Conservation (phyloP, 768 basidiomycete genomes). For the Dendrothele bispora region DNA sequence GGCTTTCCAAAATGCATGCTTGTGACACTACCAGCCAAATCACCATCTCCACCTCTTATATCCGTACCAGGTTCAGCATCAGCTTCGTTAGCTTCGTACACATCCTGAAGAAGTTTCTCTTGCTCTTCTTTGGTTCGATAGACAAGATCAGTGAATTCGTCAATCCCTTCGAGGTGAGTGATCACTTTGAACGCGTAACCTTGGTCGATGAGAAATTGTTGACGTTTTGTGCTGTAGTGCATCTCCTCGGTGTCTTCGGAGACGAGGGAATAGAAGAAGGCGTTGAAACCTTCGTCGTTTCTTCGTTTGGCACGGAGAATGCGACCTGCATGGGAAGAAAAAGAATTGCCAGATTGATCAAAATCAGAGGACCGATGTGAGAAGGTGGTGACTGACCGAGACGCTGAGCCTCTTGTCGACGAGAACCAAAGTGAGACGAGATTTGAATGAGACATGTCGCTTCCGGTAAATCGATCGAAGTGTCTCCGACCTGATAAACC, state of each 20-base stretch:
- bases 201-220: slow-evolving; percentile 80
- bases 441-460: slow-evolving; percentile 84
- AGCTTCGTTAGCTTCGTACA: slow-evolving; percentile 69
- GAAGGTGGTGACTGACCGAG: slow-evolving; percentile 42
- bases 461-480: slow-evolving; percentile 78
- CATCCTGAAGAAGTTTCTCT: slow-evolving; percentile 71
- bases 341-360: background rate
- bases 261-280: slow-evolving; percentile 81
- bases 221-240: slow-evolving; percentile 80
- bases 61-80: slow-evolving; percentile 63
- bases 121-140: slow-evolving; percentile 69
- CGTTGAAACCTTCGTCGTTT: slow-evolving; percentile 83
- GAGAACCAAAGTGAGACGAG: slow-evolving; percentile 80
- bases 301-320: slow-evolving; percentile 75
- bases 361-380: background rate
- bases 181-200: slow-evolving; percentile 85
- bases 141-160: slow-evolving; percentile 61
- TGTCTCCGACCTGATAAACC: slow-evolving; percentile 46
- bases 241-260: slow-evolving; percentile 83
- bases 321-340: slow-evolving; percentile 43
- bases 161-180: slow-evolving; percentile 75
- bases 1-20: too few species aligned
- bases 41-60: slow-evolving; percentile 49
- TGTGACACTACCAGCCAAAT: too few species aligned
- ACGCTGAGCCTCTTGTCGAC: slow-evolving; percentile 77